These are phyloP conservation scores for Xylaria longipes DNA, from an alignment of 495 filamentous ascomycete species.

Conservation along the genomic window DNA sequence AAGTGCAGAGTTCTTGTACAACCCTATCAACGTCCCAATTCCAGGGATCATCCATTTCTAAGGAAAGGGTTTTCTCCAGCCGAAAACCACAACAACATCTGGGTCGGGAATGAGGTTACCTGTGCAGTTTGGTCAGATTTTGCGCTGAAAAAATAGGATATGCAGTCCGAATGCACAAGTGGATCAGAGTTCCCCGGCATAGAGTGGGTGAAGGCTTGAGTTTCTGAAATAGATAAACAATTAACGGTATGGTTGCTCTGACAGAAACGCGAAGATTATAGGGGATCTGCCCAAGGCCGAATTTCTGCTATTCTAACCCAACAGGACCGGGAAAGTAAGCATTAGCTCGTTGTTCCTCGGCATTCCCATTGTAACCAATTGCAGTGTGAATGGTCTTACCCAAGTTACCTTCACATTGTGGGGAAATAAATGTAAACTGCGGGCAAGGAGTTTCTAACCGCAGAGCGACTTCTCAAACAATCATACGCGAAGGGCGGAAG, in stretches of 20 bases:
- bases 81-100: neutral
- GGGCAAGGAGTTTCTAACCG: neutral
- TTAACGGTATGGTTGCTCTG: neutral
- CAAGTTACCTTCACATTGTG: neutral
- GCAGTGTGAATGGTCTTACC: neutral
- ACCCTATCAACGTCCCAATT: slow-evolving; percentile 72
- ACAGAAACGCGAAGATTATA: neutral
- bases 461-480: neutral
- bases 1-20: slow-evolving; percentile 66
- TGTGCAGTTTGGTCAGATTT: neutral
- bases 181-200: neutral
- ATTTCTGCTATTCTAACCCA: neutral
- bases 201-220: neutral
- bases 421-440: neutral
- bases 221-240: neutral
- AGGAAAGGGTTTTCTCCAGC: neutral
- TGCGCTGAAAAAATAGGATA: neutral
- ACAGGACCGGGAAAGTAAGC: neutral
- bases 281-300: neutral
- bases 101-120: neutral
- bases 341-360: neutral
- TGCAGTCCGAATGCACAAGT: neutral
- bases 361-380: neutral
- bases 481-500: neutral
- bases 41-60: slow-evolving; percentile 62